Evolutionary conservation across 768 basidiomycete genomes (phyloP), one percentile per base, ranked within the genome.

Genomic region (Neoboletus magnificus): DNA sequence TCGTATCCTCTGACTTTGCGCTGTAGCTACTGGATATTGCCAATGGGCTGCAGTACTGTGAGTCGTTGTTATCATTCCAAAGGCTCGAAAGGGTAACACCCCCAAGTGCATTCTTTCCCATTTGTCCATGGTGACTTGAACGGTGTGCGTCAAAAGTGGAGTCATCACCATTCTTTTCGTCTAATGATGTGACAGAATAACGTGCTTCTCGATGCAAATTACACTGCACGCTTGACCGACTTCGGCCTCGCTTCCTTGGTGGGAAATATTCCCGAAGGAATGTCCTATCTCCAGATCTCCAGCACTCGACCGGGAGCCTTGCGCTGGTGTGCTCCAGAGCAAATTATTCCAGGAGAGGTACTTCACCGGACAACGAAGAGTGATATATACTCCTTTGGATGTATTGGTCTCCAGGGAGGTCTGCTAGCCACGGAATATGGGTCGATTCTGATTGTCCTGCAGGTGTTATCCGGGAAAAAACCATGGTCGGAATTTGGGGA

Each of bases 301-400:
- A 78, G 50, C 62, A 64, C 4, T 70, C 74, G 22, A 22, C 42
- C 58, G 1, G 65, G 64, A 4, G 73, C 77, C 10, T 66, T 79
- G 33, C 73, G 79, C 0, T 80, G 78, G 77, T 71, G 71, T 2
- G 77, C 79, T 22, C 66, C 77, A 0, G 62, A 73, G 18, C 66
- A 62, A 39, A 29, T 80, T 1, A 29, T 56, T 23, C 47, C 62
- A 6, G 65, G 70, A 1, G 48, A 36, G 2, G 1, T 11, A 16
- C 27, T 25, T 27, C n/a, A 2, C 2, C n/a, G 4, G 8, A 58
- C 56, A 13, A 22, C 36, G 1, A 54, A 51, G 50, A 63, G 43
- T 4, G 61, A 63, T 13, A 39, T 62, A 11, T 62, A 62, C 27
- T 59, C 62, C 20, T 63, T 59, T 37, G 61, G 61, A n/a, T 76